phyloP scores from a whole-genome alignment of 1,139 yeast species.

The Candida sojae region DNA sequence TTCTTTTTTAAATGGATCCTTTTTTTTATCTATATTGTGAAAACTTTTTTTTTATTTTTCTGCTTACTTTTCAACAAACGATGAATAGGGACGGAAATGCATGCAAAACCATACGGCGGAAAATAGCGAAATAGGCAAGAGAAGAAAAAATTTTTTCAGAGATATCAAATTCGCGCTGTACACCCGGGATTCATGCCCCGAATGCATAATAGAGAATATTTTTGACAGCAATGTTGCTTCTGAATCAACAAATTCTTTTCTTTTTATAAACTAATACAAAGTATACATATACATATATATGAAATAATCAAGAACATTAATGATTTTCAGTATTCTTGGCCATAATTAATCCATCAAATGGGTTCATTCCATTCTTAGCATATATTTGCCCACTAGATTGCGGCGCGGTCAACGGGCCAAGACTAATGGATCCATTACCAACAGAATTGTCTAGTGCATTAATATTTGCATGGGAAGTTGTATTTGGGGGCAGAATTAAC shows the following conservation, averaged over 20 bases:
- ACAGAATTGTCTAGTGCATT: conserved; percentile 12
- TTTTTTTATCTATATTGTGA: background rate
- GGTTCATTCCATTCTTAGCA: conserved; percentile 42
- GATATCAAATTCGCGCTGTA: background rate
- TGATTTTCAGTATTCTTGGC: conserved; percentile 18
- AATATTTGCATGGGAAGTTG: conserved; percentile 23
- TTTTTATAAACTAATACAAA: no score
- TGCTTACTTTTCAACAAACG: background rate
- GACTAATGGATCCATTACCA: background rate
- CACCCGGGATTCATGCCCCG: no score
- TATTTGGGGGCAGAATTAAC: conserved; percentile 6
- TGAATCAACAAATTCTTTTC: no score
- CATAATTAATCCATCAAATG: conserved; percentile 43
- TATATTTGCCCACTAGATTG: conserved; percentile 37
- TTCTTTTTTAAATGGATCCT: no score
- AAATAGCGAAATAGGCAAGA: background rate
- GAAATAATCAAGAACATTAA: background rate
- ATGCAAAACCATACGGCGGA: background rate
- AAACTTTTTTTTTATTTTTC: background rate
- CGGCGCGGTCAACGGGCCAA: conserved; percentile 33
- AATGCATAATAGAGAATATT: no score
- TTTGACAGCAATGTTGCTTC: background rate
- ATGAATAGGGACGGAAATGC: background rate
- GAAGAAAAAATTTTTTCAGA: background rate
- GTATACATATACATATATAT: no score